Conservation (phyloP, 2,329 filamentous ascomycete species). For the Neofusicoccum laricinum region DNA sequence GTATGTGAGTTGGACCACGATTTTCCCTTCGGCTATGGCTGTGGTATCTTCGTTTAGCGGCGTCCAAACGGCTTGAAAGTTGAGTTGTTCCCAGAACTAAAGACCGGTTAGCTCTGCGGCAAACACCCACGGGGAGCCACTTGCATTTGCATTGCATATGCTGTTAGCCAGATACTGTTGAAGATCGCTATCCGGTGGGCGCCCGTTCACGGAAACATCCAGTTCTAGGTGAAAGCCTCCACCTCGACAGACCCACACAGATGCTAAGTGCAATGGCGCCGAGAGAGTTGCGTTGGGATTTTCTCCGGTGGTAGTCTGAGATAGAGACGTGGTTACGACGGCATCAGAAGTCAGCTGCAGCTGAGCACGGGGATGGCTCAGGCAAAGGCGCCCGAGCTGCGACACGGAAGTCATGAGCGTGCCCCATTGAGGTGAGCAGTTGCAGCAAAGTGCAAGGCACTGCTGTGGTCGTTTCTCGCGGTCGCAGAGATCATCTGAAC, state of each 20-base stretch:
- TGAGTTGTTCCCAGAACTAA: conserved; percentile 36
- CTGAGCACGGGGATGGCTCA: conserved; percentile 24
- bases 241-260: conserved; percentile 35
- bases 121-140: not conserved
- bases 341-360: conserved; percentile 26
- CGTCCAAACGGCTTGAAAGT: conserved; percentile 25
- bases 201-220: conserved; percentile 25
- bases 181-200: conserved; percentile 23
- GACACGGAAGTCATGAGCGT: conserved; percentile 26
- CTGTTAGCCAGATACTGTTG: conserved; percentile 23
- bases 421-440: not conserved
- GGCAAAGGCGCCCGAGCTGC: conserved; percentile 35
- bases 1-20: conserved; percentile 26
- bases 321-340: not conserved
- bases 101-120: conserved; percentile 1
- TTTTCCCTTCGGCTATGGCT: not conserved
- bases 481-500: not conserved
- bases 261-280: conserved; percentile 24
- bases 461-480: not conserved
- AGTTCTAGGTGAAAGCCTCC: conserved; percentile 31
- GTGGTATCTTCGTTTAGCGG: not conserved
- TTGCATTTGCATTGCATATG: conserved; percentile 25
- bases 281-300: conserved; percentile 19
- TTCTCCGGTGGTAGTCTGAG: not conserved
- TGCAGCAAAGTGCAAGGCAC: not conserved